A percentile compares a stretch with the other conserved stretches of the same genome.
phyloP scores from a whole-genome alignment of 106 monocot genomes.

The Dioscorea alata region DNA sequence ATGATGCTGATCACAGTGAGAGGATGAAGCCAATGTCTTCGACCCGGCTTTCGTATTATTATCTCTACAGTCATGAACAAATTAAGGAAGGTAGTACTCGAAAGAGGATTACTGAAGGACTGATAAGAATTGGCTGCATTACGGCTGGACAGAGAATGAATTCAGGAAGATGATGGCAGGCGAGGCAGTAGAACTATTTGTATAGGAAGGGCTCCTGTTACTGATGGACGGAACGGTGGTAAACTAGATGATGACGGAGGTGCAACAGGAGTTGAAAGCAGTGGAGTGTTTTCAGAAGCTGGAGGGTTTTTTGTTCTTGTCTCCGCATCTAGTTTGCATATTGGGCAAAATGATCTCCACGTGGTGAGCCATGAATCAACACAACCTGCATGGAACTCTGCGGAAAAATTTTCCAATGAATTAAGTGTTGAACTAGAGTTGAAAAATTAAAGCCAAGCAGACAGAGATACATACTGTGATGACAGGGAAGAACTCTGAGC shows the following conservation, averaged over 20 bases:
- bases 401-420: neutral
- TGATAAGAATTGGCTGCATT: constrained; percentile 9
- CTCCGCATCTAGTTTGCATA: constrained; percentile 85
- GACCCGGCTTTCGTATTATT: too few relatives aligned
- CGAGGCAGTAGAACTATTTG: constrained; percentile 27
- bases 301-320: constrained; percentile 35
- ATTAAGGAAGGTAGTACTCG: constrained; percentile 29
- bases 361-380: constrained; percentile 84
- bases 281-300: constrained; percentile 64
- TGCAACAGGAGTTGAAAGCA: constrained; percentile 39
- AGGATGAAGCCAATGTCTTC: too few relatives aligned
- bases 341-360: constrained; percentile 88
- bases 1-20: too few relatives aligned
- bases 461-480: constrained; percentile 62
- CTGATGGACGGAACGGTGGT: constrained; percentile 42
- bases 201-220: constrained; percentile 38
- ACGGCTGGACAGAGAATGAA: constrained; percentile 15
- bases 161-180: constrained; percentile 13
- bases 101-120: constrained; percentile 27
- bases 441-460: neutral
- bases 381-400: constrained; percentile 85
- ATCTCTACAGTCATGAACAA: too few relatives aligned
- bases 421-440: neutral
- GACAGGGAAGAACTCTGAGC: constrained; percentile 80
- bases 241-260: constrained; percentile 18